Evolutionary conservation across 192 early-diverging fungal genomes (phyloP), one percentile per base, ranked within the genome.

Genomic region (Rhizoclosmatium sp.): DNA sequence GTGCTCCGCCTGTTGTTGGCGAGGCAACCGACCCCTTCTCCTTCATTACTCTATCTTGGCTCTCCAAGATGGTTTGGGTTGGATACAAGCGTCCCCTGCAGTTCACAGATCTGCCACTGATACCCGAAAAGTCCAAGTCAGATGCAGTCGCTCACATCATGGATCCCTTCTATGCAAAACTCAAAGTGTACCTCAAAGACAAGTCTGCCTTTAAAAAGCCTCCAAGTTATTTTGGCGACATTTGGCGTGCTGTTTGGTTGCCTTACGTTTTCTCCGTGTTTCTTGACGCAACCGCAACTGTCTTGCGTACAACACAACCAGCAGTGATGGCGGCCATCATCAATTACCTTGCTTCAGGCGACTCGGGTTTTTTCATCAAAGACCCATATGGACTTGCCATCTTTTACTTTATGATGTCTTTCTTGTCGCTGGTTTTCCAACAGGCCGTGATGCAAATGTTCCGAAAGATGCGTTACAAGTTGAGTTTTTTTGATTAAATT

Each of bases 391-490:
- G 49, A 12, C 70, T 71, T 40, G 70, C 70, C 70, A 40, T 71
- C 12, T 41, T 79, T 19, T 69, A 19, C 58, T 60, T 79, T 21
- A n/a, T 71, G 9, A 69, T 79, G 66, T 70, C 68, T 1, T 47
- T 79, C 47, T 0, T 79, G 62, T 19, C 4, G 4, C 39, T 71
- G 7, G 56, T 71, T 58, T 71, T 51, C 42, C 51, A 58, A 47
- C 67, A 69, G 44, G 51, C 16, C 9, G 40, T 48, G 14, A 51
- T 39, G 47, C 82, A 83, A 75, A 44, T 83, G 44, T 48, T 67
- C 59, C 23, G 69, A 47, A 47, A 56, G 19, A 60, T 77, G 40
- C 75, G 71, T 56, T 67, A 78, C 51, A 54, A 54, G 31, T 31
- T 31, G 31, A 31, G 31, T 31, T n/a, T n/a, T n/a, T n/a, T 31